Base-by-base conservation (phyloP, 805 yeast species). In the Osmozyma mogii region DNA sequence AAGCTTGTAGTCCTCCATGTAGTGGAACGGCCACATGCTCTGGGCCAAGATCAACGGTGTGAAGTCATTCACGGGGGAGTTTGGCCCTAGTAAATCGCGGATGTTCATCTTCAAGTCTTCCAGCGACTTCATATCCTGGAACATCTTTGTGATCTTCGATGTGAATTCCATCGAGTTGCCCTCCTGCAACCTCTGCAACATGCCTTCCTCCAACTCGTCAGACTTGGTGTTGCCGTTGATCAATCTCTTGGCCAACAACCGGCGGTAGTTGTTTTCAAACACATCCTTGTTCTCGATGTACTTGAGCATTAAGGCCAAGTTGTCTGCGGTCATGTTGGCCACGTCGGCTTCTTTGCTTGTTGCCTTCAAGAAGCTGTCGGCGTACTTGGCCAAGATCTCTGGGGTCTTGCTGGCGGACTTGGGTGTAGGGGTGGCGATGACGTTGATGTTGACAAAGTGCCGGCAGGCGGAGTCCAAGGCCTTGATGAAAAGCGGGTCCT, bases 141-240 rank as follows among this genome's bases (percentile, higher is more conserved):
- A 88, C 99, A 92, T 92, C 45, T 87, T 84, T 14, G 95, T 83
- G 55, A 92, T 83, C 54, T 88, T 89, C 31, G 84, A 79, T 1
- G 97, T 88, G 54, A 89, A 92, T 50, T 92, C 97, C 51, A 79
- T 68, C 12, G 94, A 85, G 56, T 92, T 89, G 36, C 82, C 94
- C 34, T 82, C 81, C 52, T 87, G 94, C 41, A 92, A 69, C 46
- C 83, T 75, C 46, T 85, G 84, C 37, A 92, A 84, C 39, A 92
- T 77, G 34, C 72, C 59, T 42, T 84, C 89, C 59, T 92, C 99
- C 39, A 76, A 72, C 40, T 81, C 89, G 34, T 84, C 94, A 20
- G 85, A 78, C 25, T 83, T 78, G 3, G 95, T 81, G 12, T 92
- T 75, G 44, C 87, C 82, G 49, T 82, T 80, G 46, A 92, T 88